These are phyloP conservation scores for Omphalea diandra DNA, from an alignment of 441 rosid species.

Conservation along the genomic window DNA sequence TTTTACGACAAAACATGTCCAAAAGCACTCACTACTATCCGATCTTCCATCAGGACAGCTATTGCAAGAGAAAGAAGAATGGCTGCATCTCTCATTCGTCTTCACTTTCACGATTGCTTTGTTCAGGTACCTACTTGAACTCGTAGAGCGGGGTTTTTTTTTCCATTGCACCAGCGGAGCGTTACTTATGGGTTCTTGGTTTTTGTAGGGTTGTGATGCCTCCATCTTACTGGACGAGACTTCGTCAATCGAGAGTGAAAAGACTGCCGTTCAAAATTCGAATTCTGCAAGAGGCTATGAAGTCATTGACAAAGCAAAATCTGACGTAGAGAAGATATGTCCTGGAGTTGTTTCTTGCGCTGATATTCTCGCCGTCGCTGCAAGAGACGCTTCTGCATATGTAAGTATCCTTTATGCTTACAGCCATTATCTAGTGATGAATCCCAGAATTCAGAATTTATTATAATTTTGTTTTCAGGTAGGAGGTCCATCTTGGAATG, in stretches of 20 bases:
- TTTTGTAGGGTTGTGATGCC: constrained; percentile 59
- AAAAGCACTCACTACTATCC: constrained; percentile 42
- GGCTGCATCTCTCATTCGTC: constrained; percentile 67
- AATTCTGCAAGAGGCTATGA: constrained; percentile 49
- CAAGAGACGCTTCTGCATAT: constrained; percentile 56
- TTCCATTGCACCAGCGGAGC: too few species aligned
- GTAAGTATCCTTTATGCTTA: too few species aligned
- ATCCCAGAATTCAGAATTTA: too few species aligned
- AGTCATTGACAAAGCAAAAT: constrained; percentile 49
- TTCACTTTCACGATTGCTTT: constrained; percentile 63
- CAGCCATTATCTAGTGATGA: too few species aligned
- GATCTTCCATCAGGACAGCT: constrained; percentile 40
- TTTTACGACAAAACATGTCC: constrained; percentile 47
- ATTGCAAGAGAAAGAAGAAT: constrained; percentile 51
- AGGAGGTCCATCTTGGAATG: constrained; percentile 53
- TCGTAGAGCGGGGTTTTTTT: too few species aligned
- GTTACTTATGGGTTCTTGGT: too few species aligned
- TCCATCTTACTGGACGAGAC: constrained; percentile 48
- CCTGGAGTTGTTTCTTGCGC: constrained; percentile 65
- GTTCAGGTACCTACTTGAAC: constrained; percentile 49
- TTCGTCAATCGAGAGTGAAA: constrained; percentile 43
- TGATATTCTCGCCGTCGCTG: constrained; percentile 55
- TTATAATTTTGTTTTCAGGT: too few species aligned
- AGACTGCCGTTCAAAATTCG: constrained; percentile 30
- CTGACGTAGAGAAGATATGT: constrained; percentile 42